Evolutionary conservation across 2,329 filamentous ascomycete species (phyloP).

Genomic region (Botrytis tulipae): DNA sequence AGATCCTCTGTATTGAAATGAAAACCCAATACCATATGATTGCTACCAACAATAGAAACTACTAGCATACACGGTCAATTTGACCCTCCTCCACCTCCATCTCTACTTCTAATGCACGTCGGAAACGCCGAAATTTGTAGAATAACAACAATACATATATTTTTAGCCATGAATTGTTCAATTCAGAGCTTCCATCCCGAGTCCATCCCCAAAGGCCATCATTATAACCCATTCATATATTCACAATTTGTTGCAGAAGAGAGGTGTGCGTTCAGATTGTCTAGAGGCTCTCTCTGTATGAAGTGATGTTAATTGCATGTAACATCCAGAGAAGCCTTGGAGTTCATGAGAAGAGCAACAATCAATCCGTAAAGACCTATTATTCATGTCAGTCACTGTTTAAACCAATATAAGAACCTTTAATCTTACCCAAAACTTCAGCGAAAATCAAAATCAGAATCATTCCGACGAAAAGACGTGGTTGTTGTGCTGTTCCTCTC

Average conservation of each 20-base stretch:
- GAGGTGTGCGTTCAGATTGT: constrained; percentile 33
- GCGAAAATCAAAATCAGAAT: constrained; percentile 84
- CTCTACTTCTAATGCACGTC: constrained; percentile 39
- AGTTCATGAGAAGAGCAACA: constrained; percentile 99
- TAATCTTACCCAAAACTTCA: constrained; percentile 71
- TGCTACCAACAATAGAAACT: constrained; percentile 35
- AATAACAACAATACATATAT: constrained; percentile 37
- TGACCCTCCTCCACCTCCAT: constrained; percentile 32
- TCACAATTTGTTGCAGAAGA: constrained; percentile 33
- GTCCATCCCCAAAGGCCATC: constrained; percentile 33
- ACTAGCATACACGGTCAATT: constrained; percentile 39
- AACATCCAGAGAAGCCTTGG: constrained; percentile 69
- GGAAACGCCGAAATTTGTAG: constrained; percentile 36
- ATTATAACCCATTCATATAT: constrained; percentile 31
- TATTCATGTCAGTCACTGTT: constrained; percentile 33
- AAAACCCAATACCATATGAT: constrained; percentile 29
- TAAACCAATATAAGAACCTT: background rate
- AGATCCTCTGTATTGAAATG: constrained; percentile 15
- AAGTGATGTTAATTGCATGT: constrained; percentile 51
- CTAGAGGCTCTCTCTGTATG: constrained; percentile 32
- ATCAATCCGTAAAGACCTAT: constrained; percentile 97
- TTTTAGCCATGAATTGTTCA: constrained; percentile 31
- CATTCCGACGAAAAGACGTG: constrained; percentile 72
- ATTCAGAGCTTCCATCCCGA: constrained; percentile 26
- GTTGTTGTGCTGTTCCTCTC: constrained; percentile 72